A percentile compares a stretch with the other conserved stretches of the same genome.
Conservation (phyloP, 2,329 filamentous ascomycete species). For the Cercospora zeae-maydis region DNA sequence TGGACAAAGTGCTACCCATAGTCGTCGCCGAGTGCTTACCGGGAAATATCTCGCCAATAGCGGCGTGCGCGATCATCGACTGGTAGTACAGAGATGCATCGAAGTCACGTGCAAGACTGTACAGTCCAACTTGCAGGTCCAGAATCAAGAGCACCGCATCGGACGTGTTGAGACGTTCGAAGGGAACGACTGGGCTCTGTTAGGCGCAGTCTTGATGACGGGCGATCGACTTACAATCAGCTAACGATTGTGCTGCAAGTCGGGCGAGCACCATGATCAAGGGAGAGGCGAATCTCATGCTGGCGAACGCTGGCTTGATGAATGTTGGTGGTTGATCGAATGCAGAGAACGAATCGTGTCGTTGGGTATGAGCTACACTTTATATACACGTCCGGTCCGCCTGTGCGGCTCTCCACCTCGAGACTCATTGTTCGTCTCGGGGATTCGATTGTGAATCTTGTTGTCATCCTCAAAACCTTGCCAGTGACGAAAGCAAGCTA, state of each 20-base stretch:
- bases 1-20: background rate
- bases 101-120: constrained; percentile 61
- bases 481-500: background rate
- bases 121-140: constrained; percentile 60
- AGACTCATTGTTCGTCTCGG: background rate
- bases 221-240: constrained; percentile 13
- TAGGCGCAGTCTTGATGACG: background rate
- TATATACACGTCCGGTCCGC: background rate
- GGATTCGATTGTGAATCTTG: background rate
- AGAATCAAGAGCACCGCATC: constrained; percentile 52
- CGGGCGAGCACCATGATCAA: constrained; percentile 4
- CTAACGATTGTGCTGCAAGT: constrained; percentile 8
- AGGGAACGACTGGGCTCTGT: constrained; percentile 22
- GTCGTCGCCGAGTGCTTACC: background rate
- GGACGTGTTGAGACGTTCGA: constrained; percentile 43
- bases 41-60: constrained; percentile 60
- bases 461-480: background rate
- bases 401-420: background rate
- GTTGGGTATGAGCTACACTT: background rate
- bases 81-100: constrained; percentile 62
- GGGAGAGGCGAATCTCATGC: background rate
- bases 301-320: background rate
- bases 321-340: background rate
- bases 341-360: background rate
- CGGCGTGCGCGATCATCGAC: constrained; percentile 65